These are phyloP conservation scores for Nelumbo lutea DNA, from an alignment of 164 flowering plant species.

Conservation along the genomic window DNA sequence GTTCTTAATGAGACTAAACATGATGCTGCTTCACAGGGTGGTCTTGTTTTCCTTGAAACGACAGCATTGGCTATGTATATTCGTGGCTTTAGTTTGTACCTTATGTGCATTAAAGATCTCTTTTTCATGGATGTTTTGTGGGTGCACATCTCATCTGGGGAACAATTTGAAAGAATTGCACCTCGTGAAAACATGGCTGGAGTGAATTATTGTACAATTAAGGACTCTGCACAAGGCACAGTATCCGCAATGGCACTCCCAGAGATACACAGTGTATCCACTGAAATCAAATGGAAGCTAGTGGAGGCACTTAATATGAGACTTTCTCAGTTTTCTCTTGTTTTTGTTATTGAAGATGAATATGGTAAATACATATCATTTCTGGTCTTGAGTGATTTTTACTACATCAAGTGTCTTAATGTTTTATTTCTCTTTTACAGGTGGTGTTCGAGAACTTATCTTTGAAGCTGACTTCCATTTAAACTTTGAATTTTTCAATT, in stretches of 20 bases:
- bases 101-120: slow-evolving; percentile 21
- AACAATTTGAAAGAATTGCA: slow-evolving; percentile 22
- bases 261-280: slow-evolving; percentile 13
- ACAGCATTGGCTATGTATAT: slow-evolving; percentile 39
- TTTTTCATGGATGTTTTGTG: slow-evolving; percentile 17
- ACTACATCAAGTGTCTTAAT: background rate
- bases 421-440: slow-evolving; percentile 35
- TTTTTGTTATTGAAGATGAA: slow-evolving; percentile 45
- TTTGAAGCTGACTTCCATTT: slow-evolving; percentile 41
- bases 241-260: slow-evolving; percentile 3
- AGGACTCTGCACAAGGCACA: slow-evolving; percentile 14
- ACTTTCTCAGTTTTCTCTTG: slow-evolving; percentile 44
- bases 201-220: slow-evolving; percentile 9
- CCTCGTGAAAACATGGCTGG: slow-evolving; percentile 10
- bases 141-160: slow-evolving; percentile 14
- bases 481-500: slow-evolving; percentile 32
- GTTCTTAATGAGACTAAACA: slow-evolving; percentile 13
- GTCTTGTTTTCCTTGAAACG: slow-evolving; percentile 54
- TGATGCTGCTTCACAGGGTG: slow-evolving; percentile 63
- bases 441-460: slow-evolving; percentile 49
- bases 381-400: slow-evolving; percentile 3
- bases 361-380: slow-evolving; percentile 39
- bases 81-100: slow-evolving; percentile 35
- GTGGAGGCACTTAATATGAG: slow-evolving; percentile 35
- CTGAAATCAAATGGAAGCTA: slow-evolving; percentile 19